Evolutionary conservation across 2,329 filamentous ascomycete species (phyloP).

Genomic region (Microdochium bolleyi): DNA sequence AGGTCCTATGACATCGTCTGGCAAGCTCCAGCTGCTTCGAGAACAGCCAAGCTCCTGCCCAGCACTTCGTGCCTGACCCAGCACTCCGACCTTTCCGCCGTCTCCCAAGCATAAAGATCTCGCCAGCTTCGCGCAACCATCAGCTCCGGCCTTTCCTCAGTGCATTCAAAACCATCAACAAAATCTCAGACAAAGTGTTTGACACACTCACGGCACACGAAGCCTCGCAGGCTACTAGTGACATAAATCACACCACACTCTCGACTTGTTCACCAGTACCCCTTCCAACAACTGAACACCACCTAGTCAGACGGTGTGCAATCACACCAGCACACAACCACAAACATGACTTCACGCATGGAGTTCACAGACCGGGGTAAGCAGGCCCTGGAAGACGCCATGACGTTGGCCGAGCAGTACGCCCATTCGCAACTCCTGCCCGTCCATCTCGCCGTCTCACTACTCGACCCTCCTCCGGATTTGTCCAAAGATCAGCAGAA

Average conservation of each 20-base stretch:
- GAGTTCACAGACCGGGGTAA: constrained; percentile 92
- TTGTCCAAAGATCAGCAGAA: constrained; percentile 80
- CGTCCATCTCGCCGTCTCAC: constrained; percentile 77
- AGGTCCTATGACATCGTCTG: constrained; percentile 1
- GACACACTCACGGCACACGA: background rate
- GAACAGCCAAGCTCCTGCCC: background rate
- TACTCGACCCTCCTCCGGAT: constrained; percentile 69
- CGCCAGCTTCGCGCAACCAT: background rate
- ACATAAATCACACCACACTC: background rate
- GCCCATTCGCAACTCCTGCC: constrained; percentile 85
- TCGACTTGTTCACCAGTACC: background rate
- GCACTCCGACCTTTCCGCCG: background rate
- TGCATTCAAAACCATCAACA: background rate
- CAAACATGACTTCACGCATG: constrained; percentile 66
- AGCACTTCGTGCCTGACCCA: background rate
- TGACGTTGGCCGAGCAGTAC: constrained; percentile 81
- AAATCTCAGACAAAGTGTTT: background rate
- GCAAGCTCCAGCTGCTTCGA: background rate
- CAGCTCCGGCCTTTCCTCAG: background rate
- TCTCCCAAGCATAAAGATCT: background rate
- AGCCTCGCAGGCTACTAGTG: background rate
- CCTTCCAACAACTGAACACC: background rate
- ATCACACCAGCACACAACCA: constrained; percentile 1
- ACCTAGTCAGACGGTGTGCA: background rate
- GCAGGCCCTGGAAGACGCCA: constrained; percentile 83